Conservation (phyloP, 1,284 basidiomycete species). For the Athelia psychrophila region DNA sequence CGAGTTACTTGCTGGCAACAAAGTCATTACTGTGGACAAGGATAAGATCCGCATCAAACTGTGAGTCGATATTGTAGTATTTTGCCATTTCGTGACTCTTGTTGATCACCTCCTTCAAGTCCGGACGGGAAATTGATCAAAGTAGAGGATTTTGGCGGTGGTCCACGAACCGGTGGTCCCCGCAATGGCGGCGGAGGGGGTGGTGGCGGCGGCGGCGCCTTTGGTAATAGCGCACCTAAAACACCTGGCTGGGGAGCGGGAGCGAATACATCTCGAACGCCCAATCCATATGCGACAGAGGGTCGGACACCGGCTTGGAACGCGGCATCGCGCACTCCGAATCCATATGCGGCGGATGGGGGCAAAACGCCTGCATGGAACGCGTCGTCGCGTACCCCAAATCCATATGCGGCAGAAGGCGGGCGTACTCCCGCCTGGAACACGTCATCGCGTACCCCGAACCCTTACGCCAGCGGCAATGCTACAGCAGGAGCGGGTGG, state of each 20-base stretch:
- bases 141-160: too few species aligned
- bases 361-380: conserved; percentile 66
- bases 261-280: conserved; percentile 51
- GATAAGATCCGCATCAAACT: conserved; percentile 75
- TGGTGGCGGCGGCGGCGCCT: conserved; percentile 4
- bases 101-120: conserved; percentile 36
- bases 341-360: conserved; percentile 51
- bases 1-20: conserved; percentile 89
- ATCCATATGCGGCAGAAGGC: conserved; percentile 54
- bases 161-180: conserved; percentile 35
- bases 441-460: conserved; percentile 61
- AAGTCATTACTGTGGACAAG: conserved; percentile 86
- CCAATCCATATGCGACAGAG: conserved; percentile 56
- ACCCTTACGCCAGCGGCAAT: conserved; percentile 59
- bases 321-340: conserved; percentile 57
- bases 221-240: conserved; percentile 5
- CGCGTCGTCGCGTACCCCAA: conserved; percentile 53
- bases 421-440: conserved; percentile 61
- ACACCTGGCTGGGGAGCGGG: conserved; percentile 16
- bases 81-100: background rate
- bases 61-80: conserved; percentile 35
- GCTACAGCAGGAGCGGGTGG: conserved; percentile 40
- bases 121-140: conserved; percentile 41
- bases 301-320: conserved; percentile 55
- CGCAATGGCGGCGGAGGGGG: conserved; percentile 26